Percentiles rank a stretch among this genome's conserved stretches.
Conservation (phyloP, 1,139 yeast species). For the Kurtzmaniella quercitrusa region DNA sequence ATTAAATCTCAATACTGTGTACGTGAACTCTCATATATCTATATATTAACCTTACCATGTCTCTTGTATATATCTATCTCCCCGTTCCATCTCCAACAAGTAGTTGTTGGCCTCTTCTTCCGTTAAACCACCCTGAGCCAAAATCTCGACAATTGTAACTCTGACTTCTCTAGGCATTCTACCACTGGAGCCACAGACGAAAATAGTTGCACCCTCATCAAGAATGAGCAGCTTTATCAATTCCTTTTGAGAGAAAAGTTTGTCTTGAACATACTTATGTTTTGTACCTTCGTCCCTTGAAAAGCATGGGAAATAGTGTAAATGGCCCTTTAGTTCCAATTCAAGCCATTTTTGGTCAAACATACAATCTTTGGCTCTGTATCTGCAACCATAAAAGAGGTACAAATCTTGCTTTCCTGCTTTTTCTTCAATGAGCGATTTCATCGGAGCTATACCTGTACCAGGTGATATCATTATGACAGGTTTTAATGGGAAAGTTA, state of each 20-base stretch:
- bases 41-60: slow-evolving; percentile 58
- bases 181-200: slow-evolving; percentile 91
- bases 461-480: slow-evolving; percentile 81
- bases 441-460: slow-evolving; percentile 90
- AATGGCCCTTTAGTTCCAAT: slow-evolving; percentile 24
- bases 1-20: too few relatives aligned
- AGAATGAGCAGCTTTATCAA: slow-evolving; percentile 50
- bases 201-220: slow-evolving; percentile 56
- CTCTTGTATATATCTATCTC: slow-evolving; percentile 77
- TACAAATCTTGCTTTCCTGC: slow-evolving; percentile 23
- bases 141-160: slow-evolving; percentile 62
- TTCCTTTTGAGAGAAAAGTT: slow-evolving; percentile 47
- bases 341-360: slow-evolving; percentile 54
- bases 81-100: slow-evolving; percentile 58
- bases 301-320: slow-evolving; percentile 51
- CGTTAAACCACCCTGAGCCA: slow-evolving; percentile 39
- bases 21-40: neutral
- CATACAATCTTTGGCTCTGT: slow-evolving; percentile 61
- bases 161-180: slow-evolving; percentile 92
- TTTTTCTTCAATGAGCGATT: slow-evolving; percentile 50
- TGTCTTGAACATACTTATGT: slow-evolving; percentile 69
- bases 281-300: slow-evolving; percentile 51
- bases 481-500: slow-evolving; percentile 42
- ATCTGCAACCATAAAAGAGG: slow-evolving; percentile 78
- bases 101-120: slow-evolving; percentile 48